phyloP scores from a whole-genome alignment of 257 asterid genomes.

The Solanum stenotomum region DNA sequence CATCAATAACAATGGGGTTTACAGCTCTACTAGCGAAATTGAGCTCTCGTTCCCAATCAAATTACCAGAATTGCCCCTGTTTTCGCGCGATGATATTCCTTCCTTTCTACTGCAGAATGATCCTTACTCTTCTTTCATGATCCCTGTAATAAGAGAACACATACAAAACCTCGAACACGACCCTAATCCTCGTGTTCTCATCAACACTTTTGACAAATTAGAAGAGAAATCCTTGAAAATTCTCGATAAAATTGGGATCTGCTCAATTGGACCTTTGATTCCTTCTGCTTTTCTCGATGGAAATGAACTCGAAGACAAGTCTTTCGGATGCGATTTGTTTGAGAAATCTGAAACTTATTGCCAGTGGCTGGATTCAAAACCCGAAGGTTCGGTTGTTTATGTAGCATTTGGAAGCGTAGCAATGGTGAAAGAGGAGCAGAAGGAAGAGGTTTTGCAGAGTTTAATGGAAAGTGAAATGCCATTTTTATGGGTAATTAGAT shows the following conservation, averaged over 20 bases:
- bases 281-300: slow-evolving; percentile 32
- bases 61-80: slow-evolving; percentile 37
- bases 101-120: slow-evolving; percentile 23
- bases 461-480: slow-evolving; percentile 26
- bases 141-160: slow-evolving; percentile 30
- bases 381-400: slow-evolving; percentile 33
- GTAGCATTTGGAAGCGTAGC: slow-evolving; percentile 56
- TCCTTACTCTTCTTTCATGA: slow-evolving; percentile 2
- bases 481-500: slow-evolving; percentile 50
- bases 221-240: slow-evolving; percentile 20
- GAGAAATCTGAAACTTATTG: slow-evolving; percentile 18
- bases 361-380: slow-evolving; percentile 29
- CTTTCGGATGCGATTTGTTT: slow-evolving; percentile 30
- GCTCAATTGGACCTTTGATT: slow-evolving; percentile 42
- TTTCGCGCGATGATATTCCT: slow-evolving; percentile 42
- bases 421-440: slow-evolving; percentile 9
- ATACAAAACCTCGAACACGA: slow-evolving; percentile 23
- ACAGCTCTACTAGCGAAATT: background rate
- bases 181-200: slow-evolving; percentile 26
- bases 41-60: slow-evolving; percentile 8
- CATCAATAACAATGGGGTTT: slow-evolving; percentile 26
- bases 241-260: background rate
- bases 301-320: slow-evolving; percentile 8
- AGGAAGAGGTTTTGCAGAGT: slow-evolving; percentile 48
- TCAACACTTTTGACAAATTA: slow-evolving; percentile 40